Evolutionary conservation across 106 monocot genomes (phyloP).

Genomic region (Agapanthus africanus): DNA sequence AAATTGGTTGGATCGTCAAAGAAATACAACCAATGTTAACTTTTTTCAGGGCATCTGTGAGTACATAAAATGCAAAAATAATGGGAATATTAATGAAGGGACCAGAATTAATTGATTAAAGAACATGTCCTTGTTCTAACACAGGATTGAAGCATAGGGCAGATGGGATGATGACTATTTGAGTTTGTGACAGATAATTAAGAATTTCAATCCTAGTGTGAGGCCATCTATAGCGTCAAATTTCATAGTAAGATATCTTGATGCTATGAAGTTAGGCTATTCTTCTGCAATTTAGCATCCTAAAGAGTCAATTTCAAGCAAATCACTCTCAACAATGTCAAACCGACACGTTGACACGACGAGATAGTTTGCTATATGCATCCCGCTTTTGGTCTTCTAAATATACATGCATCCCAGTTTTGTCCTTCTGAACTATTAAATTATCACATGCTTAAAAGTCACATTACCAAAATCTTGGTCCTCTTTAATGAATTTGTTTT

Average conservation of each 20-base stretch:
- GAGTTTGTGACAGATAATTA: neutral
- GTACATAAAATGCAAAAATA: no score
- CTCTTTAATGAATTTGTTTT: no score
- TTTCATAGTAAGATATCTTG: neutral
- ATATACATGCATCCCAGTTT: no score
- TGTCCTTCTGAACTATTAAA: neutral
- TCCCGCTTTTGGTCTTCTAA: neutral
- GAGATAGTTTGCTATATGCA: neutral
- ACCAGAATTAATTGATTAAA: no score
- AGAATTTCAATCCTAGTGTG: neutral
- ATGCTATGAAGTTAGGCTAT: neutral
- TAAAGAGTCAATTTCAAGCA: neutral
- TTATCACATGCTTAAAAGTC: neutral
- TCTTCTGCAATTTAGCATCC: neutral
- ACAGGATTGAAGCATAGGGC: no score
- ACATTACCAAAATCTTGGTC: neutral
- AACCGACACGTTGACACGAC: neutral
- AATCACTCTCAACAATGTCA: neutral
- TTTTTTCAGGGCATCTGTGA: no score
- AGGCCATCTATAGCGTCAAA: neutral
- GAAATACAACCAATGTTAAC: no score
- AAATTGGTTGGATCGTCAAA: no score
- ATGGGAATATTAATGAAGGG: no score
- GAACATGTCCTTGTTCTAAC: no score
- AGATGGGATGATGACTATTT: neutral